Percentiles rank a stretch among this genome's conserved stretches.
Evolutionary conservation across 495 filamentous ascomycete species (phyloP).

Genomic region (Friedmanniomyces simplex): DNA sequence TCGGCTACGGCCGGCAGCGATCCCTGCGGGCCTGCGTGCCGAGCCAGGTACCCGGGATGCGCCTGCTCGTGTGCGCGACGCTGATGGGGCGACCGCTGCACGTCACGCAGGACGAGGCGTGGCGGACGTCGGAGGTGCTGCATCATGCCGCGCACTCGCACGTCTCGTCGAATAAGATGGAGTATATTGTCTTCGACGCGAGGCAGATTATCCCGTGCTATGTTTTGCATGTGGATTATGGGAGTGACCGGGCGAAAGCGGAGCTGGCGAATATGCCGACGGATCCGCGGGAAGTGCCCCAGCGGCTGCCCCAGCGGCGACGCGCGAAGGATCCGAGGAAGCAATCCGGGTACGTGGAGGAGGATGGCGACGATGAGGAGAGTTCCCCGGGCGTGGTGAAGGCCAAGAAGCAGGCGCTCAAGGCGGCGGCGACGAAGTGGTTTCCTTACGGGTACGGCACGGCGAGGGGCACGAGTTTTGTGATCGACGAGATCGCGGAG

Average conservation of each 20-base stretch:
- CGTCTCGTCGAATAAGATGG: neutral
- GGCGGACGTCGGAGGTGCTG: neutral
- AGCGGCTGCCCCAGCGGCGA: neutral
- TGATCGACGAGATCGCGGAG: neutral
- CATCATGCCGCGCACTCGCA: neutral
- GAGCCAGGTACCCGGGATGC: neutral
- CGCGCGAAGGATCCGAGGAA: neutral
- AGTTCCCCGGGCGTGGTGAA: neutral
- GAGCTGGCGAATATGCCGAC: neutral
- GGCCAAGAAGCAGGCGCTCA: neutral
- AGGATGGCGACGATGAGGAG: neutral
- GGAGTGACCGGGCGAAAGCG: neutral
- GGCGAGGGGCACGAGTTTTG: neutral
- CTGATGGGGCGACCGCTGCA: constrained; percentile 1
- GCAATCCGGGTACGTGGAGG: neutral
- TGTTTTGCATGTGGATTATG: constrained; percentile 9
- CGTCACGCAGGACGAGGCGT: neutral
- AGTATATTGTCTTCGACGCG: constrained; percentile 9
- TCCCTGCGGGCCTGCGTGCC: neutral
- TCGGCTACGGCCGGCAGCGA: neutral
- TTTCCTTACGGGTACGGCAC: neutral
- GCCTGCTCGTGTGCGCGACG: constrained; percentile 1
- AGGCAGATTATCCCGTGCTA: constrained; percentile 13
- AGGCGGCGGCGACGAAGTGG: neutral
- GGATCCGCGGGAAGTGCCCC: neutral